A percentile compares a stretch with the other conserved stretches of the same genome.
Evolutionary conservation across 1,139 yeast genomes (phyloP).

Genomic region (Hyphopichia burtonii): DNA sequence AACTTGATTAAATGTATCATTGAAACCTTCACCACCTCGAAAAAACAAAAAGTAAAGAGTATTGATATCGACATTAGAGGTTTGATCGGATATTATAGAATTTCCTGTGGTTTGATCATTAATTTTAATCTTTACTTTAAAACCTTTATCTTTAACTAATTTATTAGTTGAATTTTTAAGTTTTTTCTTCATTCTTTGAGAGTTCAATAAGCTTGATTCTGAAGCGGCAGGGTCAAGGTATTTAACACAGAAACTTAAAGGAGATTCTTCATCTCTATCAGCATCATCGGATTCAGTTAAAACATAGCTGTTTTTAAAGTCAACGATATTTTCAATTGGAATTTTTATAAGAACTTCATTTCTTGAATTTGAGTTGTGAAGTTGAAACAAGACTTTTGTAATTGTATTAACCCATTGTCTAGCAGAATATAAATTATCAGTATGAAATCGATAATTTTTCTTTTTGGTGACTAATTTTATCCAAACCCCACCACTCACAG

Average conservation of each 20-base stretch:
- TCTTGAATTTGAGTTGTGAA: constrained; percentile 62
- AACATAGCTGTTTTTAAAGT: constrained; percentile 44
- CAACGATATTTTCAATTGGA: constrained; percentile 69
- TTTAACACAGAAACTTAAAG: constrained; percentile 22
- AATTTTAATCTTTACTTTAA: not conserved
- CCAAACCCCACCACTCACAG: constrained; percentile 41
- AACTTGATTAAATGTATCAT: constrained; percentile 20
- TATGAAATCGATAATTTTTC: constrained; percentile 62
- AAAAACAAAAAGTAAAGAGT: constrained; percentile 72
- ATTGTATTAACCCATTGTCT: constrained; percentile 76
- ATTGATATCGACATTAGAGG: constrained; percentile 42
- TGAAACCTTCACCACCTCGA: constrained; percentile 28
- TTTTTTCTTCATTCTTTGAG: constrained; percentile 3
- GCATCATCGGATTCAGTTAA: constrained; percentile 12
- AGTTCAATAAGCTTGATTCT: not conserved
- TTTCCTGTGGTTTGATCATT: not conserved
- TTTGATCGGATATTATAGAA: not conserved
- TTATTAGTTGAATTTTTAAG: constrained; percentile 1
- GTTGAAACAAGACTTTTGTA: constrained; percentile 68
- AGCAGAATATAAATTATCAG: constrained; percentile 74
- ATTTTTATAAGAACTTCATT: constrained; percentile 76
- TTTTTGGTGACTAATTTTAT: constrained; percentile 56
- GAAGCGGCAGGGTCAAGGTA: constrained; percentile 14
- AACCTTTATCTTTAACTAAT: not conserved
- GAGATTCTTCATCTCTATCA: constrained; percentile 15